Percentiles rank a stretch among this genome's conserved stretches.
Conservation (phyloP, 176 grass and related monocot genomes). For the Poa annua region DNA sequence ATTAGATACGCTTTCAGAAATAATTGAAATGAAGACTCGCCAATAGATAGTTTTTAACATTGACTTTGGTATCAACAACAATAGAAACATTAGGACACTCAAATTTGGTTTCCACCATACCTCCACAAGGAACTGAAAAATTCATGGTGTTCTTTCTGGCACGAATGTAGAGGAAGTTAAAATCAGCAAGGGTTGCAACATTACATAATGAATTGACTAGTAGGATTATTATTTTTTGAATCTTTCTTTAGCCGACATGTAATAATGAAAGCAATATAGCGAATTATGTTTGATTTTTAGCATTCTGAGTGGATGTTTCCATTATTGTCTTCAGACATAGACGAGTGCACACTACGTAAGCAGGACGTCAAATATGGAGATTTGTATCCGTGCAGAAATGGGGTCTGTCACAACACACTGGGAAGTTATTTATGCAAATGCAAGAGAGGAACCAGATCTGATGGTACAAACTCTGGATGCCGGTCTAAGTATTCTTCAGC, state of each 20-base stretch:
- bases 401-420: slow-evolving; percentile 13
- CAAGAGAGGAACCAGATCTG: not conserved
- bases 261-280: not conserved
- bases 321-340: slow-evolving; percentile 3
- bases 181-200: not conserved
- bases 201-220: not conserved
- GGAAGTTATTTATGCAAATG: slow-evolving; percentile 7
- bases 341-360: slow-evolving; percentile 2
- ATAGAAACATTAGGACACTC: no score
- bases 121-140: no score
- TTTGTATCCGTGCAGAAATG: slow-evolving; percentile 5
- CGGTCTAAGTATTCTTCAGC: not conserved
- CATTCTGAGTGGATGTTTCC: not conserved
- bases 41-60: no score
- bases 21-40: no score
- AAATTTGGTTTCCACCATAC: no score
- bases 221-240: not conserved
- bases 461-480: not conserved
- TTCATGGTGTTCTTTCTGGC: no score
- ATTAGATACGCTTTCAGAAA: no score
- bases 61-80: no score
- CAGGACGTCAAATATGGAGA: not conserved
- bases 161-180: not conserved
- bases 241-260: not conserved
- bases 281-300: not conserved